Evolutionary conservation across 345 rosid genomes (phyloP).

Genomic region (Hirschfeldia incana): DNA sequence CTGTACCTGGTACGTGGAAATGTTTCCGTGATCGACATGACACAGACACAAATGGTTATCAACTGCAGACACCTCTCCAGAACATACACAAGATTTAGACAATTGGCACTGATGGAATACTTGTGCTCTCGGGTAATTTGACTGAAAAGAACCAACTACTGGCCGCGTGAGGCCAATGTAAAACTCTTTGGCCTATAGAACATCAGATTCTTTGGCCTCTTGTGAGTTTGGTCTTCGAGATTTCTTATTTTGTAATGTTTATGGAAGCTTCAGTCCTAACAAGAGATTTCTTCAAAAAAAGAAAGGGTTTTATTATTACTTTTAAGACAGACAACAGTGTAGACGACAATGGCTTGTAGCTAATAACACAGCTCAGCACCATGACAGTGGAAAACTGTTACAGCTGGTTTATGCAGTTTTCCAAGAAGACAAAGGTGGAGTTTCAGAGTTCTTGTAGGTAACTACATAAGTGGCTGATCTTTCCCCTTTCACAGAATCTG

Average conservation of each 20-base stretch:
- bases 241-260: not conserved
- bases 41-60: not conserved
- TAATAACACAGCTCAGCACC: not conserved
- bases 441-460: conserved; percentile 46
- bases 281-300: not conserved
- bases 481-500: conserved; percentile 47
- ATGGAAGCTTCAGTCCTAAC: not conserved
- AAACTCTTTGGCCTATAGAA: conserved; percentile 1
- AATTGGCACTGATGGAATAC: conserved; percentile 16
- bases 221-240: conserved; percentile 3
- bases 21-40: conserved; percentile 3
- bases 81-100: conserved; percentile 21
- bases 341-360: not conserved
- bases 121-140: conserved; percentile 12
- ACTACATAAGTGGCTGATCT: conserved; percentile 6
- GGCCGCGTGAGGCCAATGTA: not conserved
- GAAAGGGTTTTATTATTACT: not conserved
- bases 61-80: conserved; percentile 17
- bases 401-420: conserved; percentile 25
- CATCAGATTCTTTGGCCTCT: not conserved
- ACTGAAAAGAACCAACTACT: conserved; percentile 11
- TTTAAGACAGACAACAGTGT: not conserved
- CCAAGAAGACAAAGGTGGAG: conserved; percentile 62
- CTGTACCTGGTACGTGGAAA: conserved; percentile 12
- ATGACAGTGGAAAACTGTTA: not conserved